Evolutionary conservation across 768 basidiomycete species (phyloP), one percentile per base, ranked within the genome.

Genomic region (Boletus vermiculosoides): DNA sequence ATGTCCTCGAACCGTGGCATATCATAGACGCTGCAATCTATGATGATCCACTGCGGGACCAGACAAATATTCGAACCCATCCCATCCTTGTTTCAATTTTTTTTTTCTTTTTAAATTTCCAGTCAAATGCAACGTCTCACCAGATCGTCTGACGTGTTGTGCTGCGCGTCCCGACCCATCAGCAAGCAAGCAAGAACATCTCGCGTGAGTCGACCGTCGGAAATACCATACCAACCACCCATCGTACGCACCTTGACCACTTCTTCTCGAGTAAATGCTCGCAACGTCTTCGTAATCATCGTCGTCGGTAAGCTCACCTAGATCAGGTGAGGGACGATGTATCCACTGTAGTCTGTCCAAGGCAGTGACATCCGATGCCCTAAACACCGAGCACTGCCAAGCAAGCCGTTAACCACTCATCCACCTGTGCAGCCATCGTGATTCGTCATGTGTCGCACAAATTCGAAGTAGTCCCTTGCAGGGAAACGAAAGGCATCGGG

Each of bases 1-100:
- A 40, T 20, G 47, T 78, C 79, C 63, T 82, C 81, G 76, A 98
- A 95, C 63, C 79, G 83, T 20, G 87, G 83, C 20, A 95, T 72
- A 72, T 94, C 86, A 71, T 86, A 94, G 33, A 93, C 92, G 66
- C 87, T 89, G 30, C 85, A 78, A 68, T 96, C 92, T 12, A 41
- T 41, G 12, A 39, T n/a, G 9, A n/a, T 39, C 18, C 18, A 39
- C 37, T 39, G 37, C 12, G 9, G 9, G 12, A 42, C 41, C 41
- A 42, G 13, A 13, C 20, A 42, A 22, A 13, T 20, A 8, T 22
- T 7, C 20, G 41, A 13, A 41, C 6, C 20, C 40, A 13, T 5
- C 11, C 9, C 39, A n/a, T 11, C 9, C n/a, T 36, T 36, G 5
- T n/a, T 10, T 40, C 39, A n/a, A n/a, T 9, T n/a, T 13, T 22